phyloP scores from a whole-genome alignment of 1,139 yeast genomes.

The Yamadazyma membranifaciens region DNA sequence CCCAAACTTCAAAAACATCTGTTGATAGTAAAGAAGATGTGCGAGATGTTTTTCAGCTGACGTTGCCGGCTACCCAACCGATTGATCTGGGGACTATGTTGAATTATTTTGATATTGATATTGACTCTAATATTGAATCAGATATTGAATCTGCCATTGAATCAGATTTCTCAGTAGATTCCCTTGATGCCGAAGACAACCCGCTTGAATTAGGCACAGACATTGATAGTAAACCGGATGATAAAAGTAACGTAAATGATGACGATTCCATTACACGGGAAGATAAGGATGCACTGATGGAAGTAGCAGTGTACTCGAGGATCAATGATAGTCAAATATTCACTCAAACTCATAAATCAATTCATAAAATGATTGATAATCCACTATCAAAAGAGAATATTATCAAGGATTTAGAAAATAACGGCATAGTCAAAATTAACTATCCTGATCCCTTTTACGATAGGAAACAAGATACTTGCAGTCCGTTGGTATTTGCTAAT shows the following conservation, averaged over 20 bases:
- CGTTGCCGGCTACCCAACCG: no score
- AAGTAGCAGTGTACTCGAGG: background rate
- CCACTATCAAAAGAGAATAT: constrained; percentile 20
- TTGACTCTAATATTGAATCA: background rate
- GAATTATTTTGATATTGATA: background rate
- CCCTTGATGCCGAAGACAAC: constrained; percentile 2
- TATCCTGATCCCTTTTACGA: constrained; percentile 67
- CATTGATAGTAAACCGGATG: constrained; percentile 12
- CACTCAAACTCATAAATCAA: constrained; percentile 7
- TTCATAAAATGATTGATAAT: background rate
- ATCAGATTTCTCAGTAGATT: background rate
- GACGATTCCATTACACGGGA: constrained; percentile 11
- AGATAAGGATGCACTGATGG: constrained; percentile 8
- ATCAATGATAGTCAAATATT: constrained; percentile 11
- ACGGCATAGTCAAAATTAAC: constrained; percentile 50
- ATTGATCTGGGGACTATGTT: background rate
- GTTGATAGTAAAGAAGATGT: constrained; percentile 3
- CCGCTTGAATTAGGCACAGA: constrained; percentile 7
- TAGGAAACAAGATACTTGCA: constrained; percentile 42
- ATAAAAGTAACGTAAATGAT: constrained; percentile 11
- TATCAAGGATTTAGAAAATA: constrained; percentile 35
- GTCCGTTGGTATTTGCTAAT: constrained; percentile 67
- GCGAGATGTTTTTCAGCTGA: no score
- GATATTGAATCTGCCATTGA: background rate
- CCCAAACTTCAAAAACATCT: background rate